A percentile compares a stretch with the other conserved stretches of the same genome.
Evolutionary conservation across 1,284 basidiomycete species (phyloP).

Genomic region (Melampsora americana): DNA sequence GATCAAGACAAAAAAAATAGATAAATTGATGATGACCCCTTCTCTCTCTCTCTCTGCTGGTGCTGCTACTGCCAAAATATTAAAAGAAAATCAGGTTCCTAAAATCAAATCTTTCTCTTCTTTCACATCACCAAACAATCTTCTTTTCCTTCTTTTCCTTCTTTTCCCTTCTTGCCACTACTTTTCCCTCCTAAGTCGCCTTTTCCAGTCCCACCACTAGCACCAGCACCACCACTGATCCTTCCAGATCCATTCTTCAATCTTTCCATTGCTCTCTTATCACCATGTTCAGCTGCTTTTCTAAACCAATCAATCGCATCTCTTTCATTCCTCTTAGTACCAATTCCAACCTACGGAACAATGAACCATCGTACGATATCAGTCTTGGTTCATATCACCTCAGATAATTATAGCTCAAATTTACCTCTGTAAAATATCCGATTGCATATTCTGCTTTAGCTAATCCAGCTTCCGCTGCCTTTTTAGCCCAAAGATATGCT

Average conservation of each 20-base stretch:
- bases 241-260: conserved; percentile 60
- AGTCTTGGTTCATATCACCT: no score
- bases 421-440: conserved; percentile 86
- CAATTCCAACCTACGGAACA: conserved; percentile 57
- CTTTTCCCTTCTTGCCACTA: not conserved
- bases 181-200: no score
- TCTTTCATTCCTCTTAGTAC: conserved; percentile 54
- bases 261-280: conserved; percentile 85
- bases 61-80: no score
- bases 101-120: no score
- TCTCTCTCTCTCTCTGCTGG: no score
- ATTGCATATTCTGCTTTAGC: conserved; percentile 96
- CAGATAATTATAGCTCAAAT: no score
- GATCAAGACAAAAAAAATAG: no score
- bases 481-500: conserved; percentile 65
- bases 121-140: conserved; percentile 36
- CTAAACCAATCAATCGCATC: conserved; percentile 77
- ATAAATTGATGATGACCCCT: no score
- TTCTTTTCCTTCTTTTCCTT: conserved; percentile 38
- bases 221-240: conserved; percentile 42
- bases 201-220: conserved; percentile 2
- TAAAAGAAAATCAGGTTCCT: no score
- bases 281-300: conserved; percentile 84
- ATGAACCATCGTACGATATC: not conserved
- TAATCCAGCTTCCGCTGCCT: conserved; percentile 86